Conservation (phyloP, 345 rosid species). For the Citrus cavaleriei region DNA sequence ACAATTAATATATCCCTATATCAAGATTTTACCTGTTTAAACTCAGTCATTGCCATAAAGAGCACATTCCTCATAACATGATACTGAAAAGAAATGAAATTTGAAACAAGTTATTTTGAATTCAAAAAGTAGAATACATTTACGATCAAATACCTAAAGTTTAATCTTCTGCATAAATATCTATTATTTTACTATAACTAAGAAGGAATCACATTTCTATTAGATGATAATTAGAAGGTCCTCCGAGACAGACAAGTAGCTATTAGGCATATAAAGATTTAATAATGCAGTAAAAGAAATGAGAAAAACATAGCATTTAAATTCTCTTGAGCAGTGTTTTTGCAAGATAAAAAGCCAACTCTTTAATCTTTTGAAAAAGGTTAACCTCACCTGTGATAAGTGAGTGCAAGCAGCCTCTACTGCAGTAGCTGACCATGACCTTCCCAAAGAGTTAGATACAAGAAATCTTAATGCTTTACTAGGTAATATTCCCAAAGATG, state of each 20-base stretch:
- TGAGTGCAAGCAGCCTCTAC: conserved; percentile 66
- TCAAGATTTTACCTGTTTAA: conserved; percentile 48
- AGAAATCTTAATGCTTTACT: conserved; percentile 33
- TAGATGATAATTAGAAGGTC: neutral
- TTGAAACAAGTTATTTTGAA: neutral
- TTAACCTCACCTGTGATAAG: conserved; percentile 52
- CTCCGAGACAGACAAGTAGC: neutral
- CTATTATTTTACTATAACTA: neutral
- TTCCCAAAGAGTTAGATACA: conserved; percentile 48
- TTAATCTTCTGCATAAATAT: neutral
- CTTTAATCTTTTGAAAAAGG: neutral
- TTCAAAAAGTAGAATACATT: neutral
- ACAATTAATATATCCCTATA: neutral
- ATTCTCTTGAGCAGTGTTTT: neutral
- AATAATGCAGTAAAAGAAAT: neutral
- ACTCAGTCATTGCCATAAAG: conserved; percentile 77
- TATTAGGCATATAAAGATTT: neutral
- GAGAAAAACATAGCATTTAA: neutral
- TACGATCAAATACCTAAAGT: neutral
- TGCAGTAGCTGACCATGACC: conserved; percentile 66
- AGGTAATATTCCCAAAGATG: conserved; percentile 65
- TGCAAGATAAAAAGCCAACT: conserved; percentile 1
- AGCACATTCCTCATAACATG: conserved; percentile 69
- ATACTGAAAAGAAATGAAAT: conserved; percentile 46
- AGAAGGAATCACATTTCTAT: neutral